A percentile compares a stretch with the other conserved stretches of the same genome.
phyloP scores from a whole-genome alignment of 768 basidiomycete species.

The Kwoniella mangroviensis region DNA sequence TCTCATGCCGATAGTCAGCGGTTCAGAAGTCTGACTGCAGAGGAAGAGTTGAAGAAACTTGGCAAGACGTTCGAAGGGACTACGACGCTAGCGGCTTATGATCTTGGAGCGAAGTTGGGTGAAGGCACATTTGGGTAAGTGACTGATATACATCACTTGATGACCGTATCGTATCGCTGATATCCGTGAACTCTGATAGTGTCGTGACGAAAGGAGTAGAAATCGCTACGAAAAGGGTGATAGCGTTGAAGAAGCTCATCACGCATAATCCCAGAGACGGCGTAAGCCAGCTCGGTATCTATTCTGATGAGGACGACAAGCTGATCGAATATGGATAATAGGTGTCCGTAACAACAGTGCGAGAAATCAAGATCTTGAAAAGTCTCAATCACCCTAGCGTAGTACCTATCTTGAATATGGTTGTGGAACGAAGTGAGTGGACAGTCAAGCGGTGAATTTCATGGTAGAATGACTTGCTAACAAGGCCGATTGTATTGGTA shows the following conservation, averaged over 20 bases:
- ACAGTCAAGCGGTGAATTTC: no score
- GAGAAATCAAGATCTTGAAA: conserved; percentile 97
- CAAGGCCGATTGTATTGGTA: conserved; percentile 4
- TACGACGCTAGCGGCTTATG: conserved; percentile 70
- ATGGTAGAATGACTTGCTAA: neutral
- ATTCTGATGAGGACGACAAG: neutral
- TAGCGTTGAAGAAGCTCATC: conserved; percentile 91
- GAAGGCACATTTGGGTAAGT: conserved; percentile 96
- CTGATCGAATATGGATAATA: conserved; percentile 25
- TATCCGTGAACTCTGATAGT: neutral
- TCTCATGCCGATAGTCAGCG: neutral
- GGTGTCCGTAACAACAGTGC: conserved; percentile 86
- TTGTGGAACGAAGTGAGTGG: conserved; percentile 64
- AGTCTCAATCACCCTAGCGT: conserved; percentile 82
- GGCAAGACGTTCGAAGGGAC: conserved; percentile 48
- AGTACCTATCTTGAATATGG: conserved; percentile 89
- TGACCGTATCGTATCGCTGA: no score
- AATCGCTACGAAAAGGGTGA: conserved; percentile 65
- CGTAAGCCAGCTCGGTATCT: conserved; percentile 59
- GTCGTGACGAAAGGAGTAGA: conserved; percentile 90
- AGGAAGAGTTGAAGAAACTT: conserved; percentile 40
- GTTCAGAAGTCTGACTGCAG: conserved; percentile 17
- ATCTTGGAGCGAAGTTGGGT: conserved; percentile 82
- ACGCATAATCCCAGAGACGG: conserved; percentile 98
- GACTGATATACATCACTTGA: neutral